A percentile compares a stretch with the other conserved stretches of the same genome.
phyloP scores from a whole-genome alignment of 768 basidiomycete species.

The Lactarius quietus region DNA sequence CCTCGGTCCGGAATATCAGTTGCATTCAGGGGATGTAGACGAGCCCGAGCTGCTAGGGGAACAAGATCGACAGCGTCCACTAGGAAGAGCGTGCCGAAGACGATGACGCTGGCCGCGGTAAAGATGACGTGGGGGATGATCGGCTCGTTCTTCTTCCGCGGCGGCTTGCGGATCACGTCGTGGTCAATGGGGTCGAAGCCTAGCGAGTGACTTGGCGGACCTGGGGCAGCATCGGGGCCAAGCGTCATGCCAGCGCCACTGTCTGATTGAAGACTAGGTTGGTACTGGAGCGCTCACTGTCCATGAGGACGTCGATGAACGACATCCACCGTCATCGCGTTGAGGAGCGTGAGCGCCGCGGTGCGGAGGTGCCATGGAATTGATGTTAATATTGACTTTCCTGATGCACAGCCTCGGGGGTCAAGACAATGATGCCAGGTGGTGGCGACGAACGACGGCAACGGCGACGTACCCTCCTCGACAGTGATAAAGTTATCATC shows the following conservation, averaged over 20 bases:
- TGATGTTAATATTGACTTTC: slow-evolving; percentile 97
- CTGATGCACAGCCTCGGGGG: slow-evolving; percentile 35
- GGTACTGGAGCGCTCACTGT: slow-evolving; percentile 62
- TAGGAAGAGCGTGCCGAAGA: slow-evolving; percentile 89
- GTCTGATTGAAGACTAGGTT: neutral
- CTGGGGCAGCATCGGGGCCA: slow-evolving; percentile 67
- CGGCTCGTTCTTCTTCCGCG: slow-evolving; percentile 87
- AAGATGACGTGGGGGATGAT: slow-evolving; percentile 71
- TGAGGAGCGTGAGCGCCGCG: slow-evolving; percentile 88
- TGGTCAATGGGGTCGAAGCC: slow-evolving; percentile 96
- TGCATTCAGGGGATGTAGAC: slow-evolving; percentile 92
- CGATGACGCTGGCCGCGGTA: slow-evolving; percentile 80
- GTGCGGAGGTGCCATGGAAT: slow-evolving; percentile 72
- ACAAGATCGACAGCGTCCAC: slow-evolving; percentile 93
- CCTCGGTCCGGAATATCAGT: slow-evolving; percentile 88
- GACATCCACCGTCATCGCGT: slow-evolving; percentile 96
- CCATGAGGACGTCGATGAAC: slow-evolving; percentile 99
- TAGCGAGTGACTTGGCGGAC: slow-evolving; percentile 91
- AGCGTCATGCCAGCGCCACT: slow-evolving; percentile 45
- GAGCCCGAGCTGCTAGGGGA: slow-evolving; percentile 76
- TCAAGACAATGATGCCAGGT: neutral
- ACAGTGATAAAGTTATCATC: slow-evolving; percentile 97
- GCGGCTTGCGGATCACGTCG: slow-evolving; percentile 90
- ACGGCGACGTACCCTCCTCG: slow-evolving; percentile 67
- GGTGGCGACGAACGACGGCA: neutral